Conservation (phyloP, 2,329 filamentous ascomycete genomes). For the Grosmannia huntii region DNA sequence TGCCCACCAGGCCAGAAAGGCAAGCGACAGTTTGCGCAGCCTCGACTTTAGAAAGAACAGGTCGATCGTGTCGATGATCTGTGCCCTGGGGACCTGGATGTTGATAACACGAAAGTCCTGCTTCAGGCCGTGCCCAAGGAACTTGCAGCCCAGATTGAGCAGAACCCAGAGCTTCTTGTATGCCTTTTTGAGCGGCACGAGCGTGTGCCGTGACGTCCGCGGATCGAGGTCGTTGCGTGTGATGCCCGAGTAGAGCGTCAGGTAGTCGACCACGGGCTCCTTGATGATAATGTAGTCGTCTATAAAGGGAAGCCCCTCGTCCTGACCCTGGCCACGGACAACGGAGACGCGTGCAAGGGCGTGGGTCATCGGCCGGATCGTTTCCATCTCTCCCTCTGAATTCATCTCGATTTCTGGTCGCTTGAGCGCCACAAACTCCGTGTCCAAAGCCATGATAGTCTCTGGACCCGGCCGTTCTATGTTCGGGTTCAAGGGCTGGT, state of each 20-base stretch:
- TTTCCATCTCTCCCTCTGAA: constrained; percentile 82
- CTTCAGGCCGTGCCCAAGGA: constrained; percentile 84
- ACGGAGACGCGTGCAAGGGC: constrained; percentile 90
- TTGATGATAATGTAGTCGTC: constrained; percentile 93
- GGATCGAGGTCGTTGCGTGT: constrained; percentile 74
- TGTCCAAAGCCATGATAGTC: constrained; percentile 79
- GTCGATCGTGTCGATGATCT: constrained; percentile 90
- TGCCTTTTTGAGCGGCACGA: constrained; percentile 77
- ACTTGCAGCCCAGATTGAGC: constrained; percentile 84
- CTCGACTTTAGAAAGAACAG: constrained; percentile 75
- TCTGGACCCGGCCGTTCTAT: constrained; percentile 56
- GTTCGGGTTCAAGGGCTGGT: constrained; percentile 41
- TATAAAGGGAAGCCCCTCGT: constrained; percentile 79
- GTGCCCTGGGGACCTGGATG: constrained; percentile 80
- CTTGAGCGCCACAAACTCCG: constrained; percentile 88
- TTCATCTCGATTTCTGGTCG: constrained; percentile 94
- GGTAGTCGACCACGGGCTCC: constrained; percentile 86
- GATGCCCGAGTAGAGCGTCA: constrained; percentile 90
- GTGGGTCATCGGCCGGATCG: constrained; percentile 79
- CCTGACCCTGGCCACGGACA: constrained; percentile 62
- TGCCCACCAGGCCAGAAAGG: constrained; percentile 83
- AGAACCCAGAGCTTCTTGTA: constrained; percentile 99
- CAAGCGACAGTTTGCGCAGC: constrained; percentile 75
- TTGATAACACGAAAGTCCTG: constrained; percentile 98
- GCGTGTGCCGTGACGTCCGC: constrained; percentile 62